These are phyloP conservation scores for Strobilomyces confusus DNA, from an alignment of 768 basidiomycete genomes.

Conservation along the genomic window DNA sequence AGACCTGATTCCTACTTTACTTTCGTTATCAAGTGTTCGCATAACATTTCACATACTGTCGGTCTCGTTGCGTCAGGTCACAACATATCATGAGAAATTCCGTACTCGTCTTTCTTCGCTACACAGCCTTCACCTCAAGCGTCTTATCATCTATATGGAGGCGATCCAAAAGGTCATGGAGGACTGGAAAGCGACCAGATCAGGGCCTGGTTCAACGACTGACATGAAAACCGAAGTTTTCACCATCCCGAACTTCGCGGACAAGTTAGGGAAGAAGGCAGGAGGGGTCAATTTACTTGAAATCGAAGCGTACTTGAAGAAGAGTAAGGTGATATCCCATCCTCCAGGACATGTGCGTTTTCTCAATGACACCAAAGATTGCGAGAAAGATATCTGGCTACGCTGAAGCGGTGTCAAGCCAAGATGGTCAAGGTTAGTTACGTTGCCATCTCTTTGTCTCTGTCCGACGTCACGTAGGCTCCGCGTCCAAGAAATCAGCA, in stretches of 20 bases:
- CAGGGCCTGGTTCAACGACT: conserved; percentile 8
- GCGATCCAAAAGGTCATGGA: conserved; percentile 57
- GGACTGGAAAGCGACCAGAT: conserved; percentile 42
- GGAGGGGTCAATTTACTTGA: conserved; percentile 81
- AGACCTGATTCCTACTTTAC: conserved; percentile 88
- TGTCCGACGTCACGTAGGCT: conserved; percentile 7
- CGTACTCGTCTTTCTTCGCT: conserved; percentile 65
- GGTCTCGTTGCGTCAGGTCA: conserved; percentile 69
- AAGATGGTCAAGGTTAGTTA: conserved; percentile 31
- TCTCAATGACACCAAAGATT: conserved; percentile 37
- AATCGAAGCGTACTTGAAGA: conserved; percentile 73
- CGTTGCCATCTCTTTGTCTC: background rate
- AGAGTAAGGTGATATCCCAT: conserved; percentile 73
- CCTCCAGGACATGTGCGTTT: background rate
- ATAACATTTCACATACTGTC: conserved; percentile 55
- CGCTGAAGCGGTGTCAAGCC: conserved; percentile 55
- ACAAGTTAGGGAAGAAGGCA: conserved; percentile 60
- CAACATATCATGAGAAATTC: conserved; percentile 73
- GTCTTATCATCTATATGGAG: conserved; percentile 69
- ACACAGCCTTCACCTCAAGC: conserved; percentile 77
- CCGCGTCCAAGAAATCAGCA: conserved; percentile 1
- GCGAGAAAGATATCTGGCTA: conserved; percentile 86
- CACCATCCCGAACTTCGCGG: conserved; percentile 61
- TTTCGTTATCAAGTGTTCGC: conserved; percentile 76
- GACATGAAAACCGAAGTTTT: conserved; percentile 54